Conservation (phyloP, 345 rosid species). For the Arabidopsis arenosa region DNA sequence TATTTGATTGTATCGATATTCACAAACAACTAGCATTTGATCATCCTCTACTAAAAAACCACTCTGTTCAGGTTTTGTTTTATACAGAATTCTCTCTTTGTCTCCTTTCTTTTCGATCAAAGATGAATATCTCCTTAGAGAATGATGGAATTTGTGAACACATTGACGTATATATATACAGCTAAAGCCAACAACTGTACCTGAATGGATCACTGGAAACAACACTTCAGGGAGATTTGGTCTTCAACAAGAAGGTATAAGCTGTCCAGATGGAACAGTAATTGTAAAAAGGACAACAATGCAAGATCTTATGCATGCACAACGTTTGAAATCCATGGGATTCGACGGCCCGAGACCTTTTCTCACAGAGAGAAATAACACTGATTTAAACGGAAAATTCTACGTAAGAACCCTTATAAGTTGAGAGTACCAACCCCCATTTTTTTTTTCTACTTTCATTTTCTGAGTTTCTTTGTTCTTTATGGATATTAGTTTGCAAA, state of each 20-base stretch:
- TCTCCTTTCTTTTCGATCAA: background rate
- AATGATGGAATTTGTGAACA: background rate
- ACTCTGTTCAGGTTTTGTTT: slow-evolving; percentile 41
- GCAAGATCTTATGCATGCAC: slow-evolving; percentile 17
- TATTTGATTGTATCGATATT: slow-evolving; percentile 47
- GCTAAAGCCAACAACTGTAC: slow-evolving; percentile 24
- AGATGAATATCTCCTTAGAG: too few species aligned
- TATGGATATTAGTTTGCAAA: slow-evolving; percentile 16
- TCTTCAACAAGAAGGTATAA: slow-evolving; percentile 6
- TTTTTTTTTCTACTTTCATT: background rate
- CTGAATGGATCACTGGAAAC: slow-evolving; percentile 11
- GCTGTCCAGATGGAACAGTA: slow-evolving; percentile 35
- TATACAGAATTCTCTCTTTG: background rate
- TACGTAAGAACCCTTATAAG: slow-evolving; percentile 23
- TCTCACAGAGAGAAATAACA: background rate
- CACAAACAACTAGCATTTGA: slow-evolving; percentile 47
- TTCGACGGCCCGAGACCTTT: background rate
- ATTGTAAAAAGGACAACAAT: slow-evolving; percentile 23
- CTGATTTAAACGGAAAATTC: background rate
- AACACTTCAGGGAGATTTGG: background rate
- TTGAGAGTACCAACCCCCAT: background rate
- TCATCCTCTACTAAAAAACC: slow-evolving; percentile 40
- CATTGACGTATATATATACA: background rate
- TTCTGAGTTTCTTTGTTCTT: background rate
- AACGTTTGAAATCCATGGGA: slow-evolving; percentile 16